Conservation (phyloP, 257 asterid species). For the Nicotiana obtusifolia region DNA sequence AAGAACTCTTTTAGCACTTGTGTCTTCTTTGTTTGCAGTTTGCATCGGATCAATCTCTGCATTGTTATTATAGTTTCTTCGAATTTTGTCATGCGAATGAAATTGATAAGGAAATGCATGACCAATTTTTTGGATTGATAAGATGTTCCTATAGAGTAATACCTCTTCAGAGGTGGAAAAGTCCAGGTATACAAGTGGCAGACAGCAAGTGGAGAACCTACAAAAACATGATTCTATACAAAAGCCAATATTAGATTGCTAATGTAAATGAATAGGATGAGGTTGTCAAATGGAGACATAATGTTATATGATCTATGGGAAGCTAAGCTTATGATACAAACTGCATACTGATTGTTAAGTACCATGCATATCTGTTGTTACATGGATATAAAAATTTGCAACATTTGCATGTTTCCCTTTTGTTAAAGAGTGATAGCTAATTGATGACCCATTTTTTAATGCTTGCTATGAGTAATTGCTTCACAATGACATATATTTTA, state of each 20-base stretch:
- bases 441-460: background rate
- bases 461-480: background rate
- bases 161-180: background rate
- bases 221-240: background rate
- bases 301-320: no score
- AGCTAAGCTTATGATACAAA: no score
- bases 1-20: background rate
- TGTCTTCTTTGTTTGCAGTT: background rate
- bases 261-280: background rate
- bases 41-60: background rate
- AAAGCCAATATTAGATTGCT: background rate
- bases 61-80: background rate
- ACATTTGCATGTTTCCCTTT: background rate
- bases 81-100: background rate
- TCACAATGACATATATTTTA: background rate
- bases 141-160: background rate
- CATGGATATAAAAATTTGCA: background rate
- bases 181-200: background rate
- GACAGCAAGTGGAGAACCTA: background rate
- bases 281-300: background rate
- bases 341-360: background rate
- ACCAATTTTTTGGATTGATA: background rate
- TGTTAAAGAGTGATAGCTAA: background rate
- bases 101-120: background rate
- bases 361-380: background rate